Base-by-base conservation (phyloP, 352 stramenopile species). In the Detonula confervacea region DNA sequence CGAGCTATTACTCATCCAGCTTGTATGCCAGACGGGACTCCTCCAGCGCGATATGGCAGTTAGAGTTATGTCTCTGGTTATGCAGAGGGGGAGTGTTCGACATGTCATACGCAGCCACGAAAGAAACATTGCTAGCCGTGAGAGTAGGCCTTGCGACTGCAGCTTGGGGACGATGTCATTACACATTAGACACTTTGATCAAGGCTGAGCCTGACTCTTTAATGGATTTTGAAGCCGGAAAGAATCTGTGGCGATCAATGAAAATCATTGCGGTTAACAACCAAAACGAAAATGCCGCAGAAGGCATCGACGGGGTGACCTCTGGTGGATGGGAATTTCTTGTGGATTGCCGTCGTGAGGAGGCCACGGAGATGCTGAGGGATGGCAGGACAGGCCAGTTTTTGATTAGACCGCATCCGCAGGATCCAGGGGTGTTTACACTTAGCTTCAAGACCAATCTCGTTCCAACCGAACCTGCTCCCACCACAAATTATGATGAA, bases 271-370 rank as follows among this genome's bases (percentile, higher is more conserved):
- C 73, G 30, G 44, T 52, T 5, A 82, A 79, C 42, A n/a, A n/a
- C n/a, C n/a, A n/a, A n/a, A n/a, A n/a, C n/a, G 55, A 78, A 37
- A 67, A 71, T 27, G 57, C 65, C 27, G 51, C 67, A 30, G 78
- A 90, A 57, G 83, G 74, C 39, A 60, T 81, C 44, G 79, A 84
- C 44, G 71, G 69, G 24, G 67, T 78, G 24, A 84, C 60, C n/a
- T 92, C 87, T 66, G 90, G 90, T 16, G 90, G 90, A 4, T 95
- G 90, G 90, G 88, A 95, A 69, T 95, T 95, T 72, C 79, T 95
- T 12, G 88, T 93, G 6, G 90, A 95, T 64, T 93, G 87, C 33
- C 72, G 76, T 22, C 73, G 90, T 35, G 75, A 89, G 59, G 87
- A 93, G 73, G 88, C 90, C 0, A 93, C 88, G 27, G 83, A 91